Percentiles rank a stretch among this genome's conserved stretches.
Evolutionary conservation across 139 green algal genomes (phyloP).

Genomic region (Closterium sp.): DNA sequence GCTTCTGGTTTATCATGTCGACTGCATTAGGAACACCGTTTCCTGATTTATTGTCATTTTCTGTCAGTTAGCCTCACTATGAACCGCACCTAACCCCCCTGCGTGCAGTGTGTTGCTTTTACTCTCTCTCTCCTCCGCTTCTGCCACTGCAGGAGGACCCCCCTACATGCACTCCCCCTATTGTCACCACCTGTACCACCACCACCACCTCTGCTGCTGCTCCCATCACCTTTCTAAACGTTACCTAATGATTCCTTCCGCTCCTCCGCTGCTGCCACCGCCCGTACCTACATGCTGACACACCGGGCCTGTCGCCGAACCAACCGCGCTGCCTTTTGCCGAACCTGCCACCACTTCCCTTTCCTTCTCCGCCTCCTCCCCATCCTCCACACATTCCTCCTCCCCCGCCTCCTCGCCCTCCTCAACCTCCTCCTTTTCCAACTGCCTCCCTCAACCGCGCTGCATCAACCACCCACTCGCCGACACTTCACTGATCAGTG

Average conservation of each 20-base stretch:
- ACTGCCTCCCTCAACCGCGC: background rate
- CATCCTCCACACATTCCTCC: background rate
- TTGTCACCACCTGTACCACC: background rate
- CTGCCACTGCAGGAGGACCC: background rate
- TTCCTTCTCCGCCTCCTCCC: background rate
- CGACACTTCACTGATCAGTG: constrained; percentile 45
- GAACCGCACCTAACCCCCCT: background rate
- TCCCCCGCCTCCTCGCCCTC: background rate
- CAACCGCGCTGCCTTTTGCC: background rate
- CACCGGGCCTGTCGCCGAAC: background rate
- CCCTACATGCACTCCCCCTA: background rate
- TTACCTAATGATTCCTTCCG: background rate
- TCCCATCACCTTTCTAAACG: background rate
- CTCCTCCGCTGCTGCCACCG: background rate
- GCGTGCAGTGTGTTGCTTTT: background rate
- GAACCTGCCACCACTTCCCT: background rate
- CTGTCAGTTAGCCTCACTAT: background rate
- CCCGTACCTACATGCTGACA: background rate
- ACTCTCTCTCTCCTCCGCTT: background rate
- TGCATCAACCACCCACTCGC: background rate
- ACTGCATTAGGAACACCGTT: background rate
- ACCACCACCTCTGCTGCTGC: no score
- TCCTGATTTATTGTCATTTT: background rate
- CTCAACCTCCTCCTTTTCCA: background rate
- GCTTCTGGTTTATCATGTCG: no score